A percentile compares a stretch with the other conserved stretches of the same genome.
phyloP scores from a whole-genome alignment of 2,329 filamentous ascomycete species.

The Talaromyces pinophilus region DNA sequence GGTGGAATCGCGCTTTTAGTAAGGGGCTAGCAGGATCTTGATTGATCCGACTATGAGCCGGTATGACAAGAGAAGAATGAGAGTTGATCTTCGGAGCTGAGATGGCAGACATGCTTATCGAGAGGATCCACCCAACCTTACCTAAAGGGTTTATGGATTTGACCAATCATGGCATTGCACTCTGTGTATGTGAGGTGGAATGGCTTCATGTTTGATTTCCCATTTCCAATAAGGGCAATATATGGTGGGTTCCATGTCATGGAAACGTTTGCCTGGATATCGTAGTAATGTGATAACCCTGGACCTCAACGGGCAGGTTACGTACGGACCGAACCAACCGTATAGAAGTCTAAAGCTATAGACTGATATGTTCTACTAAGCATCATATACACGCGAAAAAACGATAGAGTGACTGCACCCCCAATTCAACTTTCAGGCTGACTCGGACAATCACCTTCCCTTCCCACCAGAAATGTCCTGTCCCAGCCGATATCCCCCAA shows the following conservation, averaged over 20 bases:
- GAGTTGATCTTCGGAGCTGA: neutral
- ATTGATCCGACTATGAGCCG: neutral
- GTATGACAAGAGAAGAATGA: neutral
- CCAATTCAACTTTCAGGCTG: neutral
- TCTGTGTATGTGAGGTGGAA: neutral
- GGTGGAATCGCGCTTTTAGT: too few species aligned
- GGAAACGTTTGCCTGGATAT: neutral
- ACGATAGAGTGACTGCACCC: neutral
- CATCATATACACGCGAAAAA: constrained; percentile 10
- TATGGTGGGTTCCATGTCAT: neutral
- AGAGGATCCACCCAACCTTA: neutral
- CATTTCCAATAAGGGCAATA: neutral
- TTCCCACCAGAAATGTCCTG: constrained; percentile 75
- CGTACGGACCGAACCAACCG: too few species aligned
- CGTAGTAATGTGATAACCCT: neutral
- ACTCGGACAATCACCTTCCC: constrained; percentile 28
- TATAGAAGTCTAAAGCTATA: neutral
- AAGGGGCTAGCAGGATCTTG: neutral
- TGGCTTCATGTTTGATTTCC: neutral
- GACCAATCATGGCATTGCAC: neutral
- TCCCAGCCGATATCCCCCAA: constrained; percentile 84
- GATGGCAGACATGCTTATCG: constrained; percentile 4
- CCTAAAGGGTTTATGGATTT: neutral
- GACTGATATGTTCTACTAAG: constrained; percentile 6
- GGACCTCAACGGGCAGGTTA: neutral